Conservation (phyloP, 2,329 filamentous ascomycete species). For the Exophiala phaeomuriformis region DNA sequence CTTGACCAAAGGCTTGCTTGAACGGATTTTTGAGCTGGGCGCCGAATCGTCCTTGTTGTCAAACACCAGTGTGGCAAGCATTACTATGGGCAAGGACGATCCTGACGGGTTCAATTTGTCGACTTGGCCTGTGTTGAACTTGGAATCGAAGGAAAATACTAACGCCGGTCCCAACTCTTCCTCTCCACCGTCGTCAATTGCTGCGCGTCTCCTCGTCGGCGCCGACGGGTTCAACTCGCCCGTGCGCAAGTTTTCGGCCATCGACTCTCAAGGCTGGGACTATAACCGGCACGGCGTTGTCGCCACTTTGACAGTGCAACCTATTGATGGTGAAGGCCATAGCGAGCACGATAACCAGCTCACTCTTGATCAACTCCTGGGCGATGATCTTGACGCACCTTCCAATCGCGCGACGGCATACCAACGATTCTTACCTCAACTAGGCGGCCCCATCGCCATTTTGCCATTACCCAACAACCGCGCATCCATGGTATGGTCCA, state of each 20-base stretch:
- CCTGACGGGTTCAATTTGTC: constrained; percentile 66
- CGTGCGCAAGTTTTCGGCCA: constrained; percentile 80
- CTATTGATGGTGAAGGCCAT: constrained; percentile 17
- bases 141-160: constrained; percentile 48
- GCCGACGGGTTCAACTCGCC: constrained; percentile 94
- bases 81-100: constrained; percentile 62
- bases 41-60: constrained; percentile 60
- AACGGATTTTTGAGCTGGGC: constrained; percentile 58
- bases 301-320: constrained; percentile 70
- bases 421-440: constrained; percentile 83
- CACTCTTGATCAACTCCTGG: constrained; percentile 37
- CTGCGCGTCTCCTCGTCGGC: constrained; percentile 78
- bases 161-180: constrained; percentile 21
- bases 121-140: constrained; percentile 76
- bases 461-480: constrained; percentile 77
- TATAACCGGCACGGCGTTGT: constrained; percentile 87
- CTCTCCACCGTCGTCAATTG: constrained; percentile 46
- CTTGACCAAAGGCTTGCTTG: constrained; percentile 69
- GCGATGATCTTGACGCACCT: constrained; percentile 8
- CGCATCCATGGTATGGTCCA: constrained; percentile 91
- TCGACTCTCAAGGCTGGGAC: constrained; percentile 83
- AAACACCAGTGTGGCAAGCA: constrained; percentile 69
- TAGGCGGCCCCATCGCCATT: constrained; percentile 74
- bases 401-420: constrained; percentile 59
- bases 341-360: not conserved